Conservation (phyloP, 371 early-diverging fungal species). For the Haplosporangium sp. region DNA sequence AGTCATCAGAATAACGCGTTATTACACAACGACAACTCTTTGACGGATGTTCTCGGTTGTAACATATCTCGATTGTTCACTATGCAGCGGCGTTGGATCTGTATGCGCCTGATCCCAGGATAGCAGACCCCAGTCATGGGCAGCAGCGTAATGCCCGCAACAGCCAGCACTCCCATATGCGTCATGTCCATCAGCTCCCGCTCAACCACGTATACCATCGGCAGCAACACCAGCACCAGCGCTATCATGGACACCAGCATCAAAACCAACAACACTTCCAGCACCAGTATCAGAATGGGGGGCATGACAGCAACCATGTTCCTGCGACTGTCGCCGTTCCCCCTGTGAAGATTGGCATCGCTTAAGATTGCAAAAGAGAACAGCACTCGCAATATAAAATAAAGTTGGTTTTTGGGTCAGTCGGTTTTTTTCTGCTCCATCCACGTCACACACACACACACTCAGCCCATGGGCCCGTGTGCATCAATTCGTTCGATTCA, state of each 20-base stretch:
- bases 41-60: not conserved
- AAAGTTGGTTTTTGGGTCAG: too few relatives aligned
- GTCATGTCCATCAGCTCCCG: not conserved
- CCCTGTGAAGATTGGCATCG: too few relatives aligned
- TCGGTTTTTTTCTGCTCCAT: not conserved
- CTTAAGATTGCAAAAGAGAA: too few relatives aligned
- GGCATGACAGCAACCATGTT: not conserved
- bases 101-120: constrained; percentile 43
- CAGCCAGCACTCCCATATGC: not conserved
- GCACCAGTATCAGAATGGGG: constrained; percentile 13
- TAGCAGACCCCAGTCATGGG: not conserved
- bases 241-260: not conserved
- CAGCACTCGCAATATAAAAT: too few relatives aligned
- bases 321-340: too few relatives aligned
- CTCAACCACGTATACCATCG: not conserved
- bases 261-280: not conserved
- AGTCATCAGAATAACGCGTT: not conserved
- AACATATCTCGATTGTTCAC: not conserved
- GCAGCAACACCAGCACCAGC: constrained; percentile 8
- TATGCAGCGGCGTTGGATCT: constrained; percentile 36
- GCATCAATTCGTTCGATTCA: too few relatives aligned
- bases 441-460: not conserved
- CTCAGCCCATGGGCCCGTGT: not conserved
- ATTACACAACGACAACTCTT: not conserved
- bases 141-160: not conserved